Base-by-base conservation (phyloP, 306 rosid genomes). In the Cicer cuneatum region DNA sequence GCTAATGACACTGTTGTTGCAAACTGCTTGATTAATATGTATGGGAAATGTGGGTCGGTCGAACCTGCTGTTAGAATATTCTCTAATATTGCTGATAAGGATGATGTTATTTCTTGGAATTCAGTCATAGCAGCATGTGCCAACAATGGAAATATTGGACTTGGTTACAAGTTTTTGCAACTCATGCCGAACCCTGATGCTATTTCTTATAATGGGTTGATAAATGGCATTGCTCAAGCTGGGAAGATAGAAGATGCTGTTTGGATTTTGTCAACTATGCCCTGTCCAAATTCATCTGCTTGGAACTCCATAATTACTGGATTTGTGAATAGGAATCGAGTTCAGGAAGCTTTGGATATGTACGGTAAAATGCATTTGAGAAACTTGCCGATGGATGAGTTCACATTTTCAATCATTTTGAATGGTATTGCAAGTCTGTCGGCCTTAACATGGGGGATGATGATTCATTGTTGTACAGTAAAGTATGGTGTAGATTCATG, bases 231-330 rank as follows among this genome's bases (percentile, higher is more conserved):
- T 69, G 87, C 93, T 78, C 87, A 57, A 75, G 66, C 60, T 21
- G 95, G 95, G 47, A 83, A 77, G 33, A 71, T 91, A 15, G 83
- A 73, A 82, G 90, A 85, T 53, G 92, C 89, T 58, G 69, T 85
- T 40, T 63, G 67, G 75, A 78, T 89, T 60, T 73, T 91, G 41
- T 77, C 73, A 33, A 67, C 41, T 11, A 84, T 89, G 91, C 87
- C 89, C 12, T 83, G 69, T 41, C 89, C 93, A 2, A 85, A 86
- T 81, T 82, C 89, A 4, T 87, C 95, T 54, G 87, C 97, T 10
- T 91, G 95, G 97, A 91, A 91, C 66, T 82, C 95, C 0, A 63
- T 89, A 65, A 80, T 91, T 56, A 86, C 91, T 12, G 97, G 93
- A 14, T 84, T 71, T 75, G 92, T 91, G 19, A 84, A 89, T 82